Evolutionary conservation across 164 flowering plant species (phyloP).

Genomic region (Piper longum): DNA sequence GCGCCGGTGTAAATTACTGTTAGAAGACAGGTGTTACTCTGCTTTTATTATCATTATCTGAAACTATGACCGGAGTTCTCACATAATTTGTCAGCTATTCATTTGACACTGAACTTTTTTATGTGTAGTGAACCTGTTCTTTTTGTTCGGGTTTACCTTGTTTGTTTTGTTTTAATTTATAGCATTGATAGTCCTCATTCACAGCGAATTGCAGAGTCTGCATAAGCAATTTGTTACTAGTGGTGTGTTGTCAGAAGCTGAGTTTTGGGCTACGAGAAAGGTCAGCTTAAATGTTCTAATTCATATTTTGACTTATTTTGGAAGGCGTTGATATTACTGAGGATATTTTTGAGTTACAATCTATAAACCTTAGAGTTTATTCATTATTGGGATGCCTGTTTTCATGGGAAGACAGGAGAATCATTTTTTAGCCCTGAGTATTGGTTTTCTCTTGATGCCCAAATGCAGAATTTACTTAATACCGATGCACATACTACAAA

Average conservation of each 20-base stretch:
- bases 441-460: neutral
- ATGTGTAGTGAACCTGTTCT: neutral
- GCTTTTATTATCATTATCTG: neutral
- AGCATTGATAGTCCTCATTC: conserved; percentile 8
- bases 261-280: conserved; percentile 96
- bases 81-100: neutral
- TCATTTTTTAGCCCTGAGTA: neutral
- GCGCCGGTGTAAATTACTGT: conserved; percentile 53
- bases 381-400: neutral
- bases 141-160: neutral
- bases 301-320: neutral
- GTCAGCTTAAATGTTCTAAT: conserved; percentile 17
- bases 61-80: neutral
- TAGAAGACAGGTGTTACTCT: conserved; percentile 43
- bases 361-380: neutral
- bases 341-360: neutral
- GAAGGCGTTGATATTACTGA: no score
- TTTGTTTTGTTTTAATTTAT: conserved; percentile 4
- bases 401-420: neutral
- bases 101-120: neutral
- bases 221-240: conserved; percentile 73
- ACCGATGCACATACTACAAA: conserved; percentile 32
- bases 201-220: conserved; percentile 88
- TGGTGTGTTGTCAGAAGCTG: conserved; percentile 72
- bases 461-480: conserved; percentile 62